Evolutionary conservation across 2,329 filamentous ascomycete genomes (phyloP).

Genomic region (Sclerotinia sclerotiorum): DNA sequence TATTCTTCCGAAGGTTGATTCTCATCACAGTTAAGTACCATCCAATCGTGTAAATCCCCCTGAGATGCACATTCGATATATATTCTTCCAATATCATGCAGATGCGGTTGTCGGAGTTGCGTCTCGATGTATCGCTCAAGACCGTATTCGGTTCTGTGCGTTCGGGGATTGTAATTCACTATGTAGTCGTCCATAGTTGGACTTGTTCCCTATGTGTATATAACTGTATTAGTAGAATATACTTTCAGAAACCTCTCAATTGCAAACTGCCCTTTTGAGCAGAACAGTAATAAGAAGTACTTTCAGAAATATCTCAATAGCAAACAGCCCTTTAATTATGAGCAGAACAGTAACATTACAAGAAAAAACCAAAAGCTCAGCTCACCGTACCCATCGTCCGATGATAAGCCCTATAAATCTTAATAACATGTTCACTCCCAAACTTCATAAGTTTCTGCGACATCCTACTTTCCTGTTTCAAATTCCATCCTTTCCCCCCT

Average conservation of each 20-base stretch:
- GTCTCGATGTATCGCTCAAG: not conserved
- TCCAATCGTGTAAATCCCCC: not conserved
- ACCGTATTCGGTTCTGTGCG: not conserved
- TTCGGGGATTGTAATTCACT: not conserved
- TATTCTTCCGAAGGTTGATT: not conserved
- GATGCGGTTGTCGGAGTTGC: not conserved
- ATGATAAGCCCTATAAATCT: constrained; percentile 17
- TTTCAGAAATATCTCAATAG: too few relatives aligned
- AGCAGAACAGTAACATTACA: too few relatives aligned
- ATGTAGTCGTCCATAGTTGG: not conserved
- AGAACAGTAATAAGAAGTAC: not conserved
- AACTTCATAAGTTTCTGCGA: constrained; percentile 16
- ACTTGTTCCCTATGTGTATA: not conserved
- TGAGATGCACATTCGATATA: constrained; percentile 14
- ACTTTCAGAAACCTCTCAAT: too few relatives aligned
- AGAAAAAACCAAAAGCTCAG: too few relatives aligned
- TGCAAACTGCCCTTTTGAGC: not conserved
- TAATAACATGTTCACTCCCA: constrained; percentile 12
- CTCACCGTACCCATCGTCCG: constrained; percentile 6
- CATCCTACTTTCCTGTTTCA: constrained; percentile 5
- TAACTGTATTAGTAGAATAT: not conserved
- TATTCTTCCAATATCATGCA: not conserved
- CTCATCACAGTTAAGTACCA: not conserved
- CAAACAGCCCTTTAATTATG: too few relatives aligned
- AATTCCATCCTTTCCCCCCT: not conserved